Evolutionary conservation across 2,329 filamentous ascomycete species (phyloP), one percentile per base, ranked within the genome.

Genomic region (Juglanconis juglandina): DNA sequence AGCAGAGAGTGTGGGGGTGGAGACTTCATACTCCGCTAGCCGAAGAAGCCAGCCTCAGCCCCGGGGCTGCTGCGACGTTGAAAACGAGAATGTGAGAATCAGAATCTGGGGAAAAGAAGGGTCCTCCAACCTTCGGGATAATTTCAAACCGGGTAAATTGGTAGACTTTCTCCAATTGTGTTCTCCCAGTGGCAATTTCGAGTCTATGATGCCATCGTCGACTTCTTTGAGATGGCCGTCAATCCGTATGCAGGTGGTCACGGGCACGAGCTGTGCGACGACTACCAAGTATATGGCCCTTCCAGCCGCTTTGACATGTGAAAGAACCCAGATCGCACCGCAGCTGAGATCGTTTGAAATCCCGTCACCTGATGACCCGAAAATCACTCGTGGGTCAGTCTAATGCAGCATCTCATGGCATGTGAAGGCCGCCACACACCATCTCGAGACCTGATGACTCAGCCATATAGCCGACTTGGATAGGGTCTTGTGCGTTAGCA

Each of bases 261-360:
- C 30, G 53, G 49, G 60, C 60, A 62, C 53, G 47, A 52, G 56
- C 35, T 59, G 41, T 51, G 11, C 11, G 24, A 24, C 24, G 24
- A 24, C 24, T 24, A 24, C 24, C 24, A 24, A 24, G 24, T 24
- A 24, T 24, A 24, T 24, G 24, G 24, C 24, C 11, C 37, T 39
- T 32, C 41, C 42, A 17, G 33, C 41, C 17, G 10, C 37, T 62
- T 59, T 62, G 57, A 62, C 60, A 62, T 62, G 60, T 52, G 53
- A 62, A 51, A 60, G 7, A 24, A 8, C 42, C 42, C 42, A 46
- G n/a, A 17, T 4, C 24, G 24, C 24, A 24, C n/a, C 11, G 42
- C 42, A n/a, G 42, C 42, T 46, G n/a, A 46, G 3, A 46, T 6
- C 11, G 5, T 46, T 46, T 49, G 17, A 34, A 14, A 33, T n/a